phyloP scores from a whole-genome alignment of 2,329 filamentous ascomycete genomes.

The Sporothrix pseudoabietina region DNA sequence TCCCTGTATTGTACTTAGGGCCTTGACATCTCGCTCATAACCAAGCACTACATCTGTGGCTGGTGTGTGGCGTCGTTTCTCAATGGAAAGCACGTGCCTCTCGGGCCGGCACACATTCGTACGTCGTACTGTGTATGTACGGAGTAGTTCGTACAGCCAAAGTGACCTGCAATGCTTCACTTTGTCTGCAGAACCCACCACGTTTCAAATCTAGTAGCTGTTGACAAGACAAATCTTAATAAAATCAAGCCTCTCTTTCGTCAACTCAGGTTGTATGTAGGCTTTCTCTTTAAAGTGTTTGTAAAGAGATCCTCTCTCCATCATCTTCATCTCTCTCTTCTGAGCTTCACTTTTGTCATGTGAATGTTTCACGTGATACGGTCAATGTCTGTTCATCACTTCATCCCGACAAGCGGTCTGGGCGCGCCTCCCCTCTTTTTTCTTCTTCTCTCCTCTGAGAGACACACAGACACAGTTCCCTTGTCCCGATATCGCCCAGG shows the following conservation, averaged over 20 bases:
- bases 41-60: background rate
- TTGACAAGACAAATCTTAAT: too few species aligned
- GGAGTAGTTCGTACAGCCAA: background rate
- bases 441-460: background rate
- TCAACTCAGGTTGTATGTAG: too few species aligned
- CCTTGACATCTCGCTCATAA: background rate
- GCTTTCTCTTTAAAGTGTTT: too few species aligned
- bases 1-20: background rate
- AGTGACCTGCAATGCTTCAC: background rate
- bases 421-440: background rate
- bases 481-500: conserved; percentile 22
- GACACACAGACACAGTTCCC: background rate
- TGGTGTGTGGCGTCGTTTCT: background rate
- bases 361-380: background rate
- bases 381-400: background rate
- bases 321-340: background rate
- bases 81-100: background rate
- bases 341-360: background rate
- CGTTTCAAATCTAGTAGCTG: too few species aligned
- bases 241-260: too few species aligned
- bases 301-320: too few species aligned
- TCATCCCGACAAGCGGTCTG: background rate
- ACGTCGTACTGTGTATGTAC: too few species aligned
- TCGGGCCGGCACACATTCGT: background rate
- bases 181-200: background rate